Percentiles rank a stretch among this genome's conserved stretches.
phyloP scores from a whole-genome alignment of 169 alveolate species.

The Plasmodium yoelii region DNA sequence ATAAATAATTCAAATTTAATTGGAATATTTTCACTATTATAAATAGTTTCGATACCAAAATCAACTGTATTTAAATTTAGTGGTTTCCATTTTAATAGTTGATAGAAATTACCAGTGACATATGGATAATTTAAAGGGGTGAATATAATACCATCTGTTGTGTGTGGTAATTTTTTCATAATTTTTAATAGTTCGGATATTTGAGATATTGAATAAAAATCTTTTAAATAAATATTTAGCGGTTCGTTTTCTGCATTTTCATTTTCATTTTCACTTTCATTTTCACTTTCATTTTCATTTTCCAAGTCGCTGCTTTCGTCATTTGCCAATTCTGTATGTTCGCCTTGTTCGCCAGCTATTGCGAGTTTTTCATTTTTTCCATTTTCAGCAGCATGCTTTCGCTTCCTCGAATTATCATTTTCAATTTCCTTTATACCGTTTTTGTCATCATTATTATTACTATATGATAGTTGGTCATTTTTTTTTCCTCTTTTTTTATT shows the following conservation, averaged over 20 bases:
- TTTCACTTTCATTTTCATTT: neutral
- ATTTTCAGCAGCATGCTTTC: neutral
- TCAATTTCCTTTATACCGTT: neutral
- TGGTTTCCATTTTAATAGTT: slow-evolving; percentile 97
- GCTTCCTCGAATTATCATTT: neutral
- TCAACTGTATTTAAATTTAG: slow-evolving; percentile 95
- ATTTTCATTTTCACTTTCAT: neutral
- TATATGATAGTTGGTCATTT: neutral
- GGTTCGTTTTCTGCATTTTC: slow-evolving; percentile 4
- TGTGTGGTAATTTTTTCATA: slow-evolving; percentile 93
- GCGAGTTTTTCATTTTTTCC: neutral
- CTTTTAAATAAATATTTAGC: slow-evolving; percentile 83
- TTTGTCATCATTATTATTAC: neutral
- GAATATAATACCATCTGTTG: slow-evolving; percentile 95
- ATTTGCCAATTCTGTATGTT: neutral
- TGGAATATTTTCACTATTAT: slow-evolving; percentile 79
- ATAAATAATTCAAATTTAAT: slow-evolving; percentile 80
- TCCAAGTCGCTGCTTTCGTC: neutral
- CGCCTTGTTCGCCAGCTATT: neutral
- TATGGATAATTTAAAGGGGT: slow-evolving; percentile 94
- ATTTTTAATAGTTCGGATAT: slow-evolving; percentile 85
- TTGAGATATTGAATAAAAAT: slow-evolving; percentile 91
- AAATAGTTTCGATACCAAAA: slow-evolving; percentile 87
- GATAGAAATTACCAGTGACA: slow-evolving; percentile 95
- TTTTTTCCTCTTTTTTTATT: neutral